These are phyloP conservation scores for Zygosaccharomyces siamensis DNA, from an alignment of 805 yeast genomes.

Conservation along the genomic window DNA sequence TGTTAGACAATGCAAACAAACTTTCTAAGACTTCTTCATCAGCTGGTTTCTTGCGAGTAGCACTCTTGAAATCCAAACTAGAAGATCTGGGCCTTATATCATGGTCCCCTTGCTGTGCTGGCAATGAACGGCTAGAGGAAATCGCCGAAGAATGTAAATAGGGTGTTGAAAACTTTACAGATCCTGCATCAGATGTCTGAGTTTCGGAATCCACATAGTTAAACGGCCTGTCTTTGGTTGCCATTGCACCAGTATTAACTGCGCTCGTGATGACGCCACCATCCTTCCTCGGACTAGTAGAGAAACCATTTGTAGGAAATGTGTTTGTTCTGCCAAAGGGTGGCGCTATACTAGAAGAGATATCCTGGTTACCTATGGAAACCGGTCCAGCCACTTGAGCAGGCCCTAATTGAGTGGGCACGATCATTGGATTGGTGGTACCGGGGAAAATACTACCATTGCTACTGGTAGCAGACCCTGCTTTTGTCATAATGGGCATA, in stretches of 20 bases:
- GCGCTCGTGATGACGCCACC: conserved; percentile 12
- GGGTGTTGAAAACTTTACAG: not conserved
- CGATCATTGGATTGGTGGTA: not conserved
- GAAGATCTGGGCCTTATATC: conserved; percentile 5
- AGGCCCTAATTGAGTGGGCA: not conserved
- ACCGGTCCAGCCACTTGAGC: not conserved
- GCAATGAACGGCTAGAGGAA: conserved; percentile 5
- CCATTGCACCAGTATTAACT: conserved; percentile 9
- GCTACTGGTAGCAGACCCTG: conserved; percentile 6
- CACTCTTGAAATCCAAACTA: conserved; percentile 2
- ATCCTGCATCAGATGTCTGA: conserved; percentile 15
- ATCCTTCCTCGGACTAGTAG: conserved; percentile 1
- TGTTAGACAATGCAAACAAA: conserved; percentile 4
- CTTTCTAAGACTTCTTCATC: conserved; percentile 3
- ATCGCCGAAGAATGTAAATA: not conserved
- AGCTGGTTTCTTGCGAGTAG: not conserved
- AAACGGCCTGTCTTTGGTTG: conserved; percentile 6
- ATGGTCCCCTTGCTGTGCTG: not conserved
- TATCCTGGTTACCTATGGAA: not conserved
- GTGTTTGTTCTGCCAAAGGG: conserved; percentile 1
- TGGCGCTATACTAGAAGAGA: not conserved
- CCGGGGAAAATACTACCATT: conserved; percentile 2
- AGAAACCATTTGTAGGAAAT: conserved; percentile 2
- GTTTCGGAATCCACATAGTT: conserved; percentile 19
- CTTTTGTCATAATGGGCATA: conserved; percentile 6